A percentile compares a stretch with the other conserved stretches of the same genome.
These are phyloP conservation scores for Naematelia encephala DNA, from an alignment of 768 basidiomycete genomes.

Conservation along the genomic window DNA sequence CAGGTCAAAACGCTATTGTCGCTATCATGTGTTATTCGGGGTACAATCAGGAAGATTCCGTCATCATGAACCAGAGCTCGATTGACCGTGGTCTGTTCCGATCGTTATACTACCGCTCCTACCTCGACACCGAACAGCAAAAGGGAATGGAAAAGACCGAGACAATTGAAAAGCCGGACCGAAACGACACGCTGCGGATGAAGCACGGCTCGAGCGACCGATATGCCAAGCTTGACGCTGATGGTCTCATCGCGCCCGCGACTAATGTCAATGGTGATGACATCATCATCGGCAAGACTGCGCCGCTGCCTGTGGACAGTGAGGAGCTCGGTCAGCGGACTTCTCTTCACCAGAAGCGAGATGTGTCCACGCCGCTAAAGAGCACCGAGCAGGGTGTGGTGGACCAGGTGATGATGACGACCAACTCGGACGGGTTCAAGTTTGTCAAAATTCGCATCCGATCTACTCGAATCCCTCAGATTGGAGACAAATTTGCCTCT, in stretches of 20 bases:
- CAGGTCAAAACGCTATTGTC: slow-evolving; percentile 98
- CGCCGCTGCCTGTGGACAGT: slow-evolving; percentile 91
- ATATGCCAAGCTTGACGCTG: slow-evolving; percentile 96
- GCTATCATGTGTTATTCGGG: slow-evolving; percentile 98
- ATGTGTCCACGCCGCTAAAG: slow-evolving; percentile 96
- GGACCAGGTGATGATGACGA: slow-evolving; percentile 94
- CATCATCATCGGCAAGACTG: slow-evolving; percentile 98
- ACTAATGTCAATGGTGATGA: slow-evolving; percentile 94
- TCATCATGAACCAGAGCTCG: slow-evolving; percentile 99
- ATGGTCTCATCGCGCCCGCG: slow-evolving; percentile 92
- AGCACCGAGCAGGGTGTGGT: slow-evolving; percentile 97
- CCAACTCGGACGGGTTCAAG: slow-evolving; percentile 91
- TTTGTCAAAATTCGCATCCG: slow-evolving; percentile 97
- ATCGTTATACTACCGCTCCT: slow-evolving; percentile 96
- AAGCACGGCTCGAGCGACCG: slow-evolving; percentile 75
- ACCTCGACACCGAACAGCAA: slow-evolving; percentile 98
- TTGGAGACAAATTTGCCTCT: slow-evolving; percentile 98
- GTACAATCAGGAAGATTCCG: slow-evolving; percentile 99
- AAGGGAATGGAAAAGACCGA: slow-evolving; percentile 86
- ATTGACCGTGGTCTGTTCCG: slow-evolving; percentile 98
- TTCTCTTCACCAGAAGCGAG: slow-evolving; percentile 85
- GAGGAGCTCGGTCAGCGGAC: slow-evolving; percentile 96
- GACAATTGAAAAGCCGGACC: slow-evolving; percentile 93
- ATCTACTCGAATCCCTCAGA: slow-evolving; percentile 93
- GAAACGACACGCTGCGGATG: slow-evolving; percentile 89